Evolutionary conservation across 2,329 filamentous ascomycete genomes (phyloP).

Genomic region (Ophiostoma piceae): DNA sequence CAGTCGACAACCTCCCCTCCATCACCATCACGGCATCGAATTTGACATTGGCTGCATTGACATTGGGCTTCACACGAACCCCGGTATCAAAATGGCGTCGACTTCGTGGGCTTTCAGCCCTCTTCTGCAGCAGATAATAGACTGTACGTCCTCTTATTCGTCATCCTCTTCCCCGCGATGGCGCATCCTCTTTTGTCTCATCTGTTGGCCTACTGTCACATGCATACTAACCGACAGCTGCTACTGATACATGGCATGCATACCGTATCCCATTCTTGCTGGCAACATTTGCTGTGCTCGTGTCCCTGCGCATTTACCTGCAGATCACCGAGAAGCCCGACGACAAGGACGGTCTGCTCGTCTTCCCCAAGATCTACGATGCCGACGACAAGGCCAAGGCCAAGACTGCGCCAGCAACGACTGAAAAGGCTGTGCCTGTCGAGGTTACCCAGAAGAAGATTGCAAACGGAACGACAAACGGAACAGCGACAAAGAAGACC

Average conservation of each 20-base stretch:
- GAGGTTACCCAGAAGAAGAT: background rate
- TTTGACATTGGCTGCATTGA: background rate
- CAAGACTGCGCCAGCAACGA: background rate
- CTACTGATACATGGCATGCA: slow-evolving; percentile 43
- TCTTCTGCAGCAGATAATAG: background rate
- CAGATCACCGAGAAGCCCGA: slow-evolving; percentile 33
- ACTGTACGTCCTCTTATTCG: background rate
- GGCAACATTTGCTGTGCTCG: slow-evolving; percentile 36
- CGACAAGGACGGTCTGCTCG: slow-evolving; percentile 35
- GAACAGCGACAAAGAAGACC: background rate
- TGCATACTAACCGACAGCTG: slow-evolving; percentile 24
- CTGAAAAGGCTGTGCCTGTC: background rate
- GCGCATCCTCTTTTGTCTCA: background rate
- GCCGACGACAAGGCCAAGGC: slow-evolving; percentile 12
- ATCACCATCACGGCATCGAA: background rate
- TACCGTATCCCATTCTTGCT: slow-evolving; percentile 44
- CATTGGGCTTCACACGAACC: slow-evolving; percentile 2
- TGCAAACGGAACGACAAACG: background rate
- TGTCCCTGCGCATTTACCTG: slow-evolving; percentile 41
- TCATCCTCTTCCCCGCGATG: background rate
- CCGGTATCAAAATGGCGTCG: slow-evolving; percentile 21
- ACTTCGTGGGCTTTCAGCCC: slow-evolving; percentile 14
- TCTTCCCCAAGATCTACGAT: slow-evolving; percentile 37
- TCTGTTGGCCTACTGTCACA: background rate
- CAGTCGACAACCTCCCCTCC: background rate